Percentiles rank a stretch among this genome's conserved stretches.
phyloP scores from a whole-genome alignment of 1,284 basidiomycete genomes.

The Fomitopsis schrenkii region DNA sequence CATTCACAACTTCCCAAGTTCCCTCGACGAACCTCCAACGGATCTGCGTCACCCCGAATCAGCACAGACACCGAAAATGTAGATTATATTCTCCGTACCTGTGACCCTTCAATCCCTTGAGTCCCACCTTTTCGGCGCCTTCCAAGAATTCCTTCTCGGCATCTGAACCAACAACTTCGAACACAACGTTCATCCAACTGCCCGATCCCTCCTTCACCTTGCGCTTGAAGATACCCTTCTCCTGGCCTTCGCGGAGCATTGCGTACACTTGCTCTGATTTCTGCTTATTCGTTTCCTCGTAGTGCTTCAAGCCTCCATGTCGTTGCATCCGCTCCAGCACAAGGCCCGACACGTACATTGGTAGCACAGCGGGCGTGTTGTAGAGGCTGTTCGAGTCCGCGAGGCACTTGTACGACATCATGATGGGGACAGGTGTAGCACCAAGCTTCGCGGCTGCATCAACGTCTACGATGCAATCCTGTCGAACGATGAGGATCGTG shows the following conservation, averaged over 20 bases:
- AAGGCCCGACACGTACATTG: conserved; percentile 90
- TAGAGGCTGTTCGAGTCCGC: conserved; percentile 82
- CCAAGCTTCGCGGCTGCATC: conserved; percentile 77
- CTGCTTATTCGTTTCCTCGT: conserved; percentile 61
- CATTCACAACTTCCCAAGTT: conserved; percentile 10
- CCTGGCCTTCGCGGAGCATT: conserved; percentile 67
- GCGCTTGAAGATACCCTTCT: conserved; percentile 58
- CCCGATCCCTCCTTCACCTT: conserved; percentile 72
- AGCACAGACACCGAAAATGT: background rate
- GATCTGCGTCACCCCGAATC: conserved; percentile 34
- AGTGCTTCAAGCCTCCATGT: conserved; percentile 70
- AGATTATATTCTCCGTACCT: conserved; percentile 50
- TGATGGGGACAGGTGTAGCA: conserved; percentile 73
- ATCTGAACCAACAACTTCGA: conserved; percentile 68
- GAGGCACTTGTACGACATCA: conserved; percentile 84
- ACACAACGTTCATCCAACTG: conserved; percentile 94
- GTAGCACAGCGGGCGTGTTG: conserved; percentile 93
- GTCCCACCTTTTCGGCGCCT: conserved; percentile 73
- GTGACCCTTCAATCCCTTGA: conserved; percentile 90
- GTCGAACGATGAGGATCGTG: conserved; percentile 89
- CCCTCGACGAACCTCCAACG: conserved; percentile 50
- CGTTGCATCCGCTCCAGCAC: conserved; percentile 74
- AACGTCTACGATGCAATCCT: conserved; percentile 88
- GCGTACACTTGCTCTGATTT: conserved; percentile 79
- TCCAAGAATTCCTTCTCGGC: conserved; percentile 71